Base-by-base conservation (phyloP, 495 filamentous ascomycete species). In the Tricharina praecox region DNA sequence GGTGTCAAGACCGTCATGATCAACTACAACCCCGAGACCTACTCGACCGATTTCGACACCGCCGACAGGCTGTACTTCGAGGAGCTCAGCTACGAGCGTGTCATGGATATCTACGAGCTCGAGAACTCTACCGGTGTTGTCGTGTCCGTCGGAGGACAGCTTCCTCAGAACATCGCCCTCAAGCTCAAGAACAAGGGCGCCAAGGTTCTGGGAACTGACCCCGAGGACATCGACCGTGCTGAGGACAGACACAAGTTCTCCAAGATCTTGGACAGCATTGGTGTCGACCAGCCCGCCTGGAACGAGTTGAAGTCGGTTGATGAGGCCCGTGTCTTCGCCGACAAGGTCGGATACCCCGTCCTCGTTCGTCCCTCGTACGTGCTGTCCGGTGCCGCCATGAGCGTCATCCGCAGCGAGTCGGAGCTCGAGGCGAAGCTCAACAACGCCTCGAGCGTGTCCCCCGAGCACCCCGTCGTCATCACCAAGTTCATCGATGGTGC, bases 1-100 rank as follows among this genome's bases (percentile, higher is more conserved):
- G 88, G 85, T 54, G 84, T 93, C 73, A 93, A 94, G 74, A 97
- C 88, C 16, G 80, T 93, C 47, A 93, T 97, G 85, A 93, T 97
- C 64, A 97, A 96, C 63, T 87, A 79, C 63, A 90, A 92, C 63
- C 86, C 86, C 0, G 87, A 94, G 64, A 95, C 87, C 13, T 80
- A 77, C 52, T 74, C 67, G 43, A 96, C 90, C 38, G 88, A 96
- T 66, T 93, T 82, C 63, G 88, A 96, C 59, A 79, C 77, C 8
- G 83, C 90, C n/a, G 90, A 95, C 54, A 86, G 78, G 58, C 74
- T 96, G 20, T 96, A 96, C 66, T 96, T 96, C 57, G 88, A 96
- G 63, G 88, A 96, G 67, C 68, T 96, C 44, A 88, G 82, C 68
- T 96, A 95, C 60, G 88, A 96, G 69, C 78, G 85, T 58, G 87